phyloP scores from a whole-genome alignment of 345 rosid species.

The Arabidopsis arenosa region DNA sequence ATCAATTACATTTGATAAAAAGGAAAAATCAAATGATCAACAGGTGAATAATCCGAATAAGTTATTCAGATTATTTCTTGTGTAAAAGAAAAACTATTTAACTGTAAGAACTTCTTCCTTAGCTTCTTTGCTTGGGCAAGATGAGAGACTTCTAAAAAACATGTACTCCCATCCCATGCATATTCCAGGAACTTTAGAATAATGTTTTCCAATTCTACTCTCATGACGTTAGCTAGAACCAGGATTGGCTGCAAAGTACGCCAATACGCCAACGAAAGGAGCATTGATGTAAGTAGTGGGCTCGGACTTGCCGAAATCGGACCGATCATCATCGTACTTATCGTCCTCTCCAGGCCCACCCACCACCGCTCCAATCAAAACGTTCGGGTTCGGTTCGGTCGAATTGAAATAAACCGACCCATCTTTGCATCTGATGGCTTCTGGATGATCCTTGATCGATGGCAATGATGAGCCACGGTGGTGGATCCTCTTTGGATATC shows the following conservation, averaged over 20 bases:
- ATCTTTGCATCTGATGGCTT: conserved; percentile 67
- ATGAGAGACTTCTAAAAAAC: conserved; percentile 53
- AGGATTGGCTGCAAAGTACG: conserved; percentile 88
- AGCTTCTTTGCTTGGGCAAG: conserved; percentile 46
- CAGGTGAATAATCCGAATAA: conserved; percentile 29
- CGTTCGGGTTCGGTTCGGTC: conserved; percentile 71
- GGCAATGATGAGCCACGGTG: conserved; percentile 93
- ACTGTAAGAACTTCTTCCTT: conserved; percentile 45
- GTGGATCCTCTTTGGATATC: conserved; percentile 80
- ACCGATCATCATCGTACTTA: conserved; percentile 64
- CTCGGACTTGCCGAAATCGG: conserved; percentile 79
- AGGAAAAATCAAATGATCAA: background rate
- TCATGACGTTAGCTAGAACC: conserved; percentile 21
- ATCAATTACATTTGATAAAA: conserved; percentile 5
- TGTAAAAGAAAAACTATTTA: background rate
- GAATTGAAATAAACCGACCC: conserved; percentile 78
- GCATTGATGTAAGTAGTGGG: conserved; percentile 97
- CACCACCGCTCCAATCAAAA: conserved; percentile 77
- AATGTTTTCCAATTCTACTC: background rate
- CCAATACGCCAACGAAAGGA: conserved; percentile 93
- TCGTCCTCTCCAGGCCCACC: conserved; percentile 93
- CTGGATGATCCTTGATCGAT: conserved; percentile 67
- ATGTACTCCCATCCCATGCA: conserved; percentile 27
- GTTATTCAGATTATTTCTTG: conserved; percentile 19
- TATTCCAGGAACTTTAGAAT: background rate